Percentiles rank a stretch among this genome's conserved stretches.
Evolutionary conservation across 352 stramenopile species (phyloP).

Genomic region (Pythium aphanidermatum): DNA sequence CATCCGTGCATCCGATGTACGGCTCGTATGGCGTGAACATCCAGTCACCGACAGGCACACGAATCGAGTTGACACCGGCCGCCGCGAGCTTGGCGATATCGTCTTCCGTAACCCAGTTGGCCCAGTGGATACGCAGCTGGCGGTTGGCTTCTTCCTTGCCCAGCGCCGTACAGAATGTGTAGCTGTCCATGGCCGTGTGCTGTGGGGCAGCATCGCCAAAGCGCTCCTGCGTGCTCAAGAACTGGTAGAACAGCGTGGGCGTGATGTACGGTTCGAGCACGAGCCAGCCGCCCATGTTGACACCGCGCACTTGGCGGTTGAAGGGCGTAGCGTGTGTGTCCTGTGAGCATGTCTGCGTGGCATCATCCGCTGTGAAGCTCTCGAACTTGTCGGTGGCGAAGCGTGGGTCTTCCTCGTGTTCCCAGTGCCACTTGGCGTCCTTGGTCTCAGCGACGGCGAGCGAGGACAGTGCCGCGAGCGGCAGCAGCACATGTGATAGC

Average conservation of each 20-base stretch:
- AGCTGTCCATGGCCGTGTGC: conserved; percentile 89
- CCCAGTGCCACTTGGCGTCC: conserved; percentile 62
- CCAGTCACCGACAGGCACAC: conserved; percentile 92
- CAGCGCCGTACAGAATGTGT: conserved; percentile 88
- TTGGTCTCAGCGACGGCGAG: conserved; percentile 10
- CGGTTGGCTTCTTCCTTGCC: conserved; percentile 89
- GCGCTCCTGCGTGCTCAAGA: conserved; percentile 76
- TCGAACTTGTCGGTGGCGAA: conserved; percentile 48
- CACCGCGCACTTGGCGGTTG: conserved; percentile 84
- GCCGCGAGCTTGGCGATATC: conserved; percentile 85
- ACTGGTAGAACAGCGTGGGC: conserved; percentile 95
- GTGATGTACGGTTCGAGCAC: conserved; percentile 96
- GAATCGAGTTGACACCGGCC: conserved; percentile 71
- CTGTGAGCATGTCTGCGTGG: conserved; percentile 57
- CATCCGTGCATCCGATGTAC: conserved; percentile 91
- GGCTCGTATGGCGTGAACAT: conserved; percentile 94
- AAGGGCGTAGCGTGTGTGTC: conserved; percentile 65
- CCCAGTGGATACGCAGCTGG: conserved; percentile 91
- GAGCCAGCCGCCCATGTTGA: conserved; percentile 93
- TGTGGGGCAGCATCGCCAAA: conserved; percentile 69
- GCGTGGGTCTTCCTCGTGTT: conserved; percentile 43
- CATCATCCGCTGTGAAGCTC: conserved; percentile 51
- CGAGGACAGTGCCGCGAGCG: conserved; percentile 3
- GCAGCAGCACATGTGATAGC: too few species aligned
- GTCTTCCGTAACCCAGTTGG: conserved; percentile 91